Evolutionary conservation across 2,329 filamentous ascomycete genomes (phyloP).

Genomic region (Aspergillus sergii): DNA sequence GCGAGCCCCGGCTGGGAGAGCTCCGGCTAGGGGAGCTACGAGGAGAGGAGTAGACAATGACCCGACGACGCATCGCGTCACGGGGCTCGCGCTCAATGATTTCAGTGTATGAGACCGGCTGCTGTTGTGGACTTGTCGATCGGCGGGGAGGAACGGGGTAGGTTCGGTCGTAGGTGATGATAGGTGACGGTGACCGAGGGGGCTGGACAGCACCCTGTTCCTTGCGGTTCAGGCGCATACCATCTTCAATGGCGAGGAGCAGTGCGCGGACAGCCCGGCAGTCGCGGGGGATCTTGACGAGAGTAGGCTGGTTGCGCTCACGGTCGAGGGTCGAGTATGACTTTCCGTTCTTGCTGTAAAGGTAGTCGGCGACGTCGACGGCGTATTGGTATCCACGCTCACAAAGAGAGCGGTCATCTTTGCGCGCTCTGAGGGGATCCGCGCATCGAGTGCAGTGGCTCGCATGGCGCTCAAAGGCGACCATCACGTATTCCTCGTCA

Average conservation of each 20-base stretch:
- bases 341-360: slow-evolving; percentile 40
- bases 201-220: slow-evolving; percentile 15
- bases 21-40: slow-evolving; percentile 37
- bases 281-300: slow-evolving; percentile 46
- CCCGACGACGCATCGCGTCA: slow-evolving; percentile 29
- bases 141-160: slow-evolving; percentile 33
- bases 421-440: slow-evolving; percentile 29
- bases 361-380: slow-evolving; percentile 37
- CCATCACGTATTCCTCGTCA: slow-evolving; percentile 41
- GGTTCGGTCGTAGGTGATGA: slow-evolving; percentile 38
- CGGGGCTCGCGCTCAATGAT: slow-evolving; percentile 34
- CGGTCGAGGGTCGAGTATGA: slow-evolving; percentile 47
- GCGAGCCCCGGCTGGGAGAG: slow-evolving; percentile 39
- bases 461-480: slow-evolving; percentile 40
- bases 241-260: slow-evolving; percentile 47
- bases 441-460: slow-evolving; percentile 38
- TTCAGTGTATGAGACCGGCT: slow-evolving; percentile 19
- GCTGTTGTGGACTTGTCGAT: slow-evolving; percentile 17
- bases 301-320: slow-evolving; percentile 38
- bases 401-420: slow-evolving; percentile 33
- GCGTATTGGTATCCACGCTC: slow-evolving; percentile 38
- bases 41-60: slow-evolving; percentile 40
- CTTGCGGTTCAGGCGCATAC: slow-evolving; percentile 34
- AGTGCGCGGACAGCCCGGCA: slow-evolving; percentile 39
- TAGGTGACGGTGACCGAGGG: slow-evolving; percentile 22